A percentile compares a stretch with the other conserved stretches of the same genome.
Conservation (phyloP, 768 basidiomycete genomes). For the Tylopilus rubrobrunneus region DNA sequence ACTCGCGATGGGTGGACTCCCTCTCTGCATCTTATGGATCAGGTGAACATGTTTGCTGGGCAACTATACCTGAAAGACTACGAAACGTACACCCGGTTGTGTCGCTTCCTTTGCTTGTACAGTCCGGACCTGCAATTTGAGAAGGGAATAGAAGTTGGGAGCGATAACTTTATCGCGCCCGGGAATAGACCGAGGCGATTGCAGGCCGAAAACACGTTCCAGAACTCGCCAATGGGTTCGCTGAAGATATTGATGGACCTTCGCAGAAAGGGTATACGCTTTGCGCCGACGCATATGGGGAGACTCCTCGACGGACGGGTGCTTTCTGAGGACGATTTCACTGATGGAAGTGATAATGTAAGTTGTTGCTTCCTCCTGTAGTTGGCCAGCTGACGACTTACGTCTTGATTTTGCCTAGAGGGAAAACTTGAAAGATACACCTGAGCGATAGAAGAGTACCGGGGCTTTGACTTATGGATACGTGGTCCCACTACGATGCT, state of each 20-base stretch:
- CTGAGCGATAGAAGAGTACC: too few species aligned
- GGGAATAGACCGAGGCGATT: slow-evolving; percentile 10
- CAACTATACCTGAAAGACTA: slow-evolving; percentile 3
- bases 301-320: slow-evolving; percentile 31
- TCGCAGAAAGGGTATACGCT: slow-evolving; percentile 40
- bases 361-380: too few species aligned
- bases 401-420: too few species aligned
- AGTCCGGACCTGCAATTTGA: slow-evolving; percentile 9
- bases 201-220: slow-evolving; percentile 26
- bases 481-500: too few species aligned
- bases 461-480: too few species aligned
- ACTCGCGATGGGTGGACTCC: neutral
- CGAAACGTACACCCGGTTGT: slow-evolving; percentile 1
- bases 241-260: slow-evolving; percentile 17
- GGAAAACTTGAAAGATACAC: too few species aligned
- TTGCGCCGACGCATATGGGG: slow-evolving; percentile 39
- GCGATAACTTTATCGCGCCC: slow-evolving; percentile 23
- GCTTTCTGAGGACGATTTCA: slow-evolving; percentile 15
- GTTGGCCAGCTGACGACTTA: too few species aligned
- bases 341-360: neutral
- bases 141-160: slow-evolving; percentile 4
- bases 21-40: slow-evolving; percentile 4
- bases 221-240: slow-evolving; percentile 32
- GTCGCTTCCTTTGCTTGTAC: slow-evolving; percentile 2
- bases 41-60: slow-evolving; percentile 4